phyloP scores from a whole-genome alignment of 1,284 basidiomycete species.

The Xanthoconium separans region DNA sequence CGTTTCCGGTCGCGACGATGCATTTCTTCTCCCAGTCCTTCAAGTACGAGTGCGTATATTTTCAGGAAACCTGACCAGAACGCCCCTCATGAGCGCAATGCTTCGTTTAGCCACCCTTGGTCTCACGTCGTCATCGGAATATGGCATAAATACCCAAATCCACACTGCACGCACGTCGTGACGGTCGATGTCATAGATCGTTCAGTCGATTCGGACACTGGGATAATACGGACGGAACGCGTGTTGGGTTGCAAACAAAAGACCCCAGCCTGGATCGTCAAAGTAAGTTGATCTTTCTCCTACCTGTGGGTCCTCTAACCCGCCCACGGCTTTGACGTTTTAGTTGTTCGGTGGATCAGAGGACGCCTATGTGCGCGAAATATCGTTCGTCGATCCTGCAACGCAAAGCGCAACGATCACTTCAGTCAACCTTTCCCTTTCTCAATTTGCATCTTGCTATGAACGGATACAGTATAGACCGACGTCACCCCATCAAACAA shows the following conservation, averaged over 20 bases:
- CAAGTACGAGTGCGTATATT: constrained; percentile 61
- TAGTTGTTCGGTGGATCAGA: constrained; percentile 88
- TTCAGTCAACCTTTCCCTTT: constrained; percentile 87
- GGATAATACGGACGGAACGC: constrained; percentile 85
- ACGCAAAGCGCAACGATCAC: constrained; percentile 79
- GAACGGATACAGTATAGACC: constrained; percentile 89
- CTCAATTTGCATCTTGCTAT: constrained; percentile 86
- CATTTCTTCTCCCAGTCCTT: constrained; percentile 77
- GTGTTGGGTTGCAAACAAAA: constrained; percentile 86
- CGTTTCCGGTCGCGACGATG: constrained; percentile 41
- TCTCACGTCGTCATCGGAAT: constrained; percentile 85
- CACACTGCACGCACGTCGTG: constrained; percentile 88
- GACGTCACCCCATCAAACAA: constrained; percentile 55
- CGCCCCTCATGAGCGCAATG: constrained; percentile 17
- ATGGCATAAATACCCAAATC: constrained; percentile 96
- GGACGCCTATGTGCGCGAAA: constrained; percentile 92
- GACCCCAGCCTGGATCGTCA: constrained; percentile 80
- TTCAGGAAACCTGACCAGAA: constrained; percentile 1
- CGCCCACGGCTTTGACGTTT: constrained; percentile 6
- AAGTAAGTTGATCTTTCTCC: constrained; percentile 48
- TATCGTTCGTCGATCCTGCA: constrained; percentile 86
- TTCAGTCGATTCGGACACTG: constrained; percentile 78
- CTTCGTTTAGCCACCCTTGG: constrained; percentile 71
- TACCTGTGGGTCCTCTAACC: constrained; percentile 1
- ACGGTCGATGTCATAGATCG: constrained; percentile 89